These are phyloP conservation scores for Glycine soja DNA, from an alignment of 306 rosid species.

Conservation along the genomic window DNA sequence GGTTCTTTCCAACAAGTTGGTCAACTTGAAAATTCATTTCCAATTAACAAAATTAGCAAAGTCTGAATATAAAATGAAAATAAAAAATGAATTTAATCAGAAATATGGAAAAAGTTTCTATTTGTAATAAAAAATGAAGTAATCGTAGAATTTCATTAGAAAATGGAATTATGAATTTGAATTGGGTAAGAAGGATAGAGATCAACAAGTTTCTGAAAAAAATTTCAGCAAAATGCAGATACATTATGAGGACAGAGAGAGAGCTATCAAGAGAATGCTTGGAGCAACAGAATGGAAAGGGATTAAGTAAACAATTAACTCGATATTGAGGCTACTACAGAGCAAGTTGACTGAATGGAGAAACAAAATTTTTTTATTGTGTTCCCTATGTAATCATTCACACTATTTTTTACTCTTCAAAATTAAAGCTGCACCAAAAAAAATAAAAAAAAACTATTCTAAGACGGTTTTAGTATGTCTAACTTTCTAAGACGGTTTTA, in stretches of 20 bases:
- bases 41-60: conserved; percentile 19
- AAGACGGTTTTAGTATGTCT: no score
- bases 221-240: background rate
- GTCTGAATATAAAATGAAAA: conserved; percentile 24
- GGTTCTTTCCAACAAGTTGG: conserved; percentile 62
- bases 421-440: no score
- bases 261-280: background rate
- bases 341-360: no score
- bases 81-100: conserved; percentile 7
- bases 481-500: no score
- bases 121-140: background rate
- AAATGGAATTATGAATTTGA: no score
- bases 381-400: conserved; percentile 26
- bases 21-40: conserved; percentile 57
- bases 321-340: conserved; percentile 30
- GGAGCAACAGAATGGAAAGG: background rate
- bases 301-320: conserved; percentile 22
- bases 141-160: background rate
- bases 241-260: background rate
- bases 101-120: background rate
- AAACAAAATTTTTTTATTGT: conserved; percentile 10
- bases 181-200: background rate
- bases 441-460: no score
- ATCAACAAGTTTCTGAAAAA: background rate
- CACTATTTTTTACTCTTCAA: background rate